These are phyloP conservation scores for Corynespora cassiicola DNA, from an alignment of 2,329 filamentous ascomycete species.

Conservation along the genomic window DNA sequence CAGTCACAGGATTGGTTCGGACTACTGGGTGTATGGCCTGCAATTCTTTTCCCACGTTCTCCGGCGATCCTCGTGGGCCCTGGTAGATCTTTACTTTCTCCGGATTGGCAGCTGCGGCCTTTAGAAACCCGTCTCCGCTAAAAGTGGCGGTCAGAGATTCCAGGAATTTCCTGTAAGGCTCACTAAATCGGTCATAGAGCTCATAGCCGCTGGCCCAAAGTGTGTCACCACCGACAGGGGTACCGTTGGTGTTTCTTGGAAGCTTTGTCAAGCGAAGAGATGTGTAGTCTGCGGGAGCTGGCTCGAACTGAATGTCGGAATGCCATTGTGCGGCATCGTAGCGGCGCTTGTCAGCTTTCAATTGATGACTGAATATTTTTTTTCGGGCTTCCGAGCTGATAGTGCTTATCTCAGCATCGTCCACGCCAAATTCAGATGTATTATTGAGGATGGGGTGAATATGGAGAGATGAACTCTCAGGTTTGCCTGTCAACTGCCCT, in stretches of 20 bases:
- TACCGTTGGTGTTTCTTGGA: conserved; percentile 51
- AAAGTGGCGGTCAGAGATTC: conserved; percentile 49
- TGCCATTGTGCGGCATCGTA: conserved; percentile 58
- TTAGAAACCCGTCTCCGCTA: conserved; percentile 45
- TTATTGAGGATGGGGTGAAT: conserved; percentile 61
- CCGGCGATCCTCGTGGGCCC: conserved; percentile 55
- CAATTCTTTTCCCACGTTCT: conserved; percentile 56
- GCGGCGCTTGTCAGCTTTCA: conserved; percentile 42
- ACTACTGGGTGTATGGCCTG: conserved; percentile 59
- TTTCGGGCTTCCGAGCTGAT: conserved; percentile 41
- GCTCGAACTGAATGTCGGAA: conserved; percentile 71
- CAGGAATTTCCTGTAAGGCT: conserved; percentile 53
- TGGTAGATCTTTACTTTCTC: conserved; percentile 50
- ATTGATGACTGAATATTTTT: conserved; percentile 27
- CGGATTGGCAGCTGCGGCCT: conserved; percentile 43
- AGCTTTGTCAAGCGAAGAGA: conserved; percentile 55
- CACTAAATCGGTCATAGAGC: conserved; percentile 68
- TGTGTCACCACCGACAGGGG: conserved; percentile 57
- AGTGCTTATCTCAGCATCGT: conserved; percentile 43
- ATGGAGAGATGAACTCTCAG: conserved; percentile 63
- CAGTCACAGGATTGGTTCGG: conserved; percentile 64
- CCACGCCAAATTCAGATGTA: conserved; percentile 30
- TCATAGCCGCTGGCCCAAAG: conserved; percentile 74
- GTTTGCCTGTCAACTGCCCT: conserved; percentile 66
- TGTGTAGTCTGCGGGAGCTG: conserved; percentile 68